Conservation (phyloP, 352 stramenopile genomes). For the Phytophthora cryptogea region DNA sequence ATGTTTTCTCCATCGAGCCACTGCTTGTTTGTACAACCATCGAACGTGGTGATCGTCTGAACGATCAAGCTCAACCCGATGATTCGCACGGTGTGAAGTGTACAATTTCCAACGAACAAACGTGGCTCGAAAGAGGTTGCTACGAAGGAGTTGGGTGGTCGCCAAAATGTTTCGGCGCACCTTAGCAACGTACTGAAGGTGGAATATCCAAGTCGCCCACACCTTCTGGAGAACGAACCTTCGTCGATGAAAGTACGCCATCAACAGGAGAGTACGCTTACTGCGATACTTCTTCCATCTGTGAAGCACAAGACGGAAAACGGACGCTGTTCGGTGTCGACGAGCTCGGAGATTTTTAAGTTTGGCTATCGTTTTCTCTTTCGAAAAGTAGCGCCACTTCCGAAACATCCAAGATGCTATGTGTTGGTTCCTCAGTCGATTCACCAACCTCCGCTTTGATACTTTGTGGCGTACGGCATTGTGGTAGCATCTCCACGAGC, state of each 20-base stretch:
- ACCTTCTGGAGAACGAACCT: slow-evolving; percentile 19
- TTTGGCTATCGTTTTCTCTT: background rate
- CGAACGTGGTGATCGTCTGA: slow-evolving; percentile 21
- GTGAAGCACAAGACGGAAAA: slow-evolving; percentile 15
- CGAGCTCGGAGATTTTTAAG: background rate
- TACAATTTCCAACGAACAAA: slow-evolving; percentile 40
- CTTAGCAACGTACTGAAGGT: slow-evolving; percentile 24
- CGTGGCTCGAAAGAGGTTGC: slow-evolving; percentile 26
- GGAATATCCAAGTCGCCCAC: slow-evolving; percentile 27
- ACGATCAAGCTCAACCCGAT: background rate
- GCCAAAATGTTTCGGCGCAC: slow-evolving; percentile 36
- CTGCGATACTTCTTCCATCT: slow-evolving; percentile 24
- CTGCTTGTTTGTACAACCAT: slow-evolving; percentile 11
- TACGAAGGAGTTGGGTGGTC: slow-evolving; percentile 29
- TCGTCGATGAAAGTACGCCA: slow-evolving; percentile 17
- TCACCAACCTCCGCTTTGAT: slow-evolving; percentile 9
- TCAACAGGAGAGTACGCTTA: slow-evolving; percentile 24
- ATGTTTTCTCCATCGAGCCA: slow-evolving; percentile 13
- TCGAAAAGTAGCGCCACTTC: slow-evolving; percentile 11
- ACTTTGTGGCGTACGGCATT: slow-evolving; percentile 11
- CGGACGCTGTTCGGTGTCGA: slow-evolving; percentile 1
- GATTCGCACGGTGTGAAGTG: slow-evolving; percentile 2
- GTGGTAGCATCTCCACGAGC: slow-evolving; percentile 15
- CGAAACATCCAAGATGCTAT: slow-evolving; percentile 16
- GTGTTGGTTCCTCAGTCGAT: slow-evolving; percentile 11